A percentile compares a stretch with the other conserved stretches of the same genome.
These are phyloP conservation scores for Lipomyces yamadae DNA, from an alignment of 805 yeast species.

Conservation along the genomic window DNA sequence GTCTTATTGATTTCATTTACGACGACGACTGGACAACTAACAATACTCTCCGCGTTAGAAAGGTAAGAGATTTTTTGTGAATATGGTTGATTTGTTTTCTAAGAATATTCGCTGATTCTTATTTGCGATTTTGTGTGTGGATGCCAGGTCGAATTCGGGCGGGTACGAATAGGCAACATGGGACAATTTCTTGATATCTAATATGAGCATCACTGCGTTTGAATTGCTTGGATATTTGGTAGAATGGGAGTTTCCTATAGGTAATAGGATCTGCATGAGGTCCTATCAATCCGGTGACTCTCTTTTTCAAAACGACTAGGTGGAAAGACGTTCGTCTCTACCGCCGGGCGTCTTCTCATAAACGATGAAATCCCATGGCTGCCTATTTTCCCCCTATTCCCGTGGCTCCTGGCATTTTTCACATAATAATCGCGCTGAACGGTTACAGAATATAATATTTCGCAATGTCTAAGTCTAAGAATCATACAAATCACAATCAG, in stretches of 20 bases:
- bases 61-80: neutral
- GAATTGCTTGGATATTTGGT: neutral
- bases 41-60: neutral
- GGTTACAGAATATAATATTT: constrained; percentile 4
- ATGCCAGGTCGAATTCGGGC: neutral
- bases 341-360: neutral
- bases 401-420: neutral
- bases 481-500: constrained; percentile 99
- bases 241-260: neutral
- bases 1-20: neutral
- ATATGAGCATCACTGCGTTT: neutral
- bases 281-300: too few relatives aligned
- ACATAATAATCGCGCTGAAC: neutral
- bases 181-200: neutral
- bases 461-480: constrained; percentile 97
- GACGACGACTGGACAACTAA: neutral
- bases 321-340: too few relatives aligned
- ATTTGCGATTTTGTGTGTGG: neutral
- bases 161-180: neutral
- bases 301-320: too few relatives aligned
- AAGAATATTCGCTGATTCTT: neutral
- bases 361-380: neutral
- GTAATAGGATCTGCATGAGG: neutral
- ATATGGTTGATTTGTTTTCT: neutral
- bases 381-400: neutral